Percentiles rank a stretch among this genome's conserved stretches.
Evolutionary conservation across 2,329 filamentous ascomycete species (phyloP).

Genomic region (Fusarium cicatricum): DNA sequence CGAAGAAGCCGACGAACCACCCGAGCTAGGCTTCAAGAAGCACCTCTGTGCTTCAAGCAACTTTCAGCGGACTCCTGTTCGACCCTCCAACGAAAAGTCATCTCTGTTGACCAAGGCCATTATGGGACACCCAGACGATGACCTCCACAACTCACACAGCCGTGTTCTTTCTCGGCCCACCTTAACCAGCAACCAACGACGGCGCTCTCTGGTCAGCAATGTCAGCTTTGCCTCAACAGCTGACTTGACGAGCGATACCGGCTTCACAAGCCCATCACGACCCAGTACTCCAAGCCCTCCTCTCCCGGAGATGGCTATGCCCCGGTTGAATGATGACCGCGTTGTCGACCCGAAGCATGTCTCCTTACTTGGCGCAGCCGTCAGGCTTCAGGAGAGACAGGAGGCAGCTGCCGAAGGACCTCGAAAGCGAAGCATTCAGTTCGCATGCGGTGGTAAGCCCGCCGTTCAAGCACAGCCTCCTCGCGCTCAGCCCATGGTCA

Average conservation of each 20-base stretch:
- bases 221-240: constrained; percentile 83
- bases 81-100: constrained; percentile 66
- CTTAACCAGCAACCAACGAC: constrained; percentile 50
- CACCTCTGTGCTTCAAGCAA: constrained; percentile 42
- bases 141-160: constrained; percentile 50
- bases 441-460: constrained; percentile 79
- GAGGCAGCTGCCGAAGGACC: constrained; percentile 51
- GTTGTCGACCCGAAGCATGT: constrained; percentile 38
- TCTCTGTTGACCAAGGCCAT: constrained; percentile 91
- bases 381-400: constrained; percentile 43
- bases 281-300: constrained; percentile 90
- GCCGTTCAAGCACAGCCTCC: constrained; percentile 53
- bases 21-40: constrained; percentile 62
- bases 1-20: constrained; percentile 87
- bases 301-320: constrained; percentile 65
- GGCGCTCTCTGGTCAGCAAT: constrained; percentile 79
- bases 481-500: constrained; percentile 46
- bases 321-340: constrained; percentile 49
- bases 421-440: constrained; percentile 90
- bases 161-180: constrained; percentile 34
- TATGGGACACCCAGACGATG: constrained; percentile 70
- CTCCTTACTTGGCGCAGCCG: constrained; percentile 37
- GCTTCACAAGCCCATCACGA: constrained; percentile 86
- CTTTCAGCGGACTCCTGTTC: constrained; percentile 59
- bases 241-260: constrained; percentile 94